Evolutionary conservation across 345 rosid genomes (phyloP).

Genomic region (Salix exigua): DNA sequence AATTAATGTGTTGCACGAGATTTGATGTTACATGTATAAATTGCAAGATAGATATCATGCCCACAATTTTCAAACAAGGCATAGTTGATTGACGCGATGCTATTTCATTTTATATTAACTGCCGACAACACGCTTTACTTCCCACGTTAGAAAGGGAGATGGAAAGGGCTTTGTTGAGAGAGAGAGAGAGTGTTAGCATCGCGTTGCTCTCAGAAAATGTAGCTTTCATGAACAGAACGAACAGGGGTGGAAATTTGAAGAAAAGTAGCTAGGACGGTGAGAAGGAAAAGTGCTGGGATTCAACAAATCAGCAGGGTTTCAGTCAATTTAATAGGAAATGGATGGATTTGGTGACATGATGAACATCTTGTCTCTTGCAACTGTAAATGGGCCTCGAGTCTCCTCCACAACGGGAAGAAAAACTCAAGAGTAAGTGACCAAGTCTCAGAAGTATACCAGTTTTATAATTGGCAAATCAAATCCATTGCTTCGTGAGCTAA

Average conservation of each 20-base stretch:
- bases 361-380: neutral
- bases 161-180: neutral
- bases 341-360: constrained; percentile 4
- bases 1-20: neutral
- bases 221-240: neutral
- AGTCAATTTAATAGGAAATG: neutral
- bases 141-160: neutral
- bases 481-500: neutral
- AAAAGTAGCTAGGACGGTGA: neutral
- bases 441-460: no score
- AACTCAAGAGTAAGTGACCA: neutral
- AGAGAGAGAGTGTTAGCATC: neutral
- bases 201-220: neutral
- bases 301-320: neutral
- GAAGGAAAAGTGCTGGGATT: no score
- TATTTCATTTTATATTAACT: neutral
- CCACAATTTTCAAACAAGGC: neutral
- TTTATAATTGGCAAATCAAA: neutral
- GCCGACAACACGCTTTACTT: neutral
- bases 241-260: neutral
- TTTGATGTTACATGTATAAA: no score
- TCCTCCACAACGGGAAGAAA: neutral
- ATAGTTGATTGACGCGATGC: neutral
- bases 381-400: constrained; percentile 12
- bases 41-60: no score